phyloP scores from a whole-genome alignment of 805 yeast species.

The Jamesozyma spencerorum region DNA sequence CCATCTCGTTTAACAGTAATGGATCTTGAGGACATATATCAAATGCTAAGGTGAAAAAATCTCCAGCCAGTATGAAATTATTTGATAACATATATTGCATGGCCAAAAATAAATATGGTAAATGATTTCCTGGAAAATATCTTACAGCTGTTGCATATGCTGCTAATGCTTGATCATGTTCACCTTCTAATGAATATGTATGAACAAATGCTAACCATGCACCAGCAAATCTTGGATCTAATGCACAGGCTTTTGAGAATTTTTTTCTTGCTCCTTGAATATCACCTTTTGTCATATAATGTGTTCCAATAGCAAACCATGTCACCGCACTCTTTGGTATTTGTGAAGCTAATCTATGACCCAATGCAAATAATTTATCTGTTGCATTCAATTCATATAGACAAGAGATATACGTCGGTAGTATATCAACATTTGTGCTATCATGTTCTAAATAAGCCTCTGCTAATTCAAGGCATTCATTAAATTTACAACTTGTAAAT shows the following conservation, averaged over 20 bases:
- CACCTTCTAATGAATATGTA: constrained; percentile 96
- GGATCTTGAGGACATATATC: constrained; percentile 82
- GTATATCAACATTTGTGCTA: constrained; percentile 56
- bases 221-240: constrained; percentile 83
- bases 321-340: constrained; percentile 77
- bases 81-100: constrained; percentile 93
- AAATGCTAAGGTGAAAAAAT: constrained; percentile 67
- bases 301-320: constrained; percentile 88
- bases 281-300: constrained; percentile 67
- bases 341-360: constrained; percentile 78
- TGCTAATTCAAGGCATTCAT: constrained; percentile 65
- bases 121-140: constrained; percentile 80
- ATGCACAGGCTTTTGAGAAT: constrained; percentile 79
- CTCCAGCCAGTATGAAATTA: constrained; percentile 74
- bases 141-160: constrained; percentile 95
- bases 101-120: constrained; percentile 83
- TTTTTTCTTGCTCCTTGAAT: constrained; percentile 75
- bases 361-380: constrained; percentile 66
- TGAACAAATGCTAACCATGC: constrained; percentile 99
- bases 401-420: constrained; percentile 77
- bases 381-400: constrained; percentile 76
- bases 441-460: constrained; percentile 50
- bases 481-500: constrained; percentile 70
- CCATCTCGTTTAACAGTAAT: constrained; percentile 78
- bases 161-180: constrained; percentile 95